These are phyloP conservation scores for Phytopythium cucurbitacearum DNA, from an alignment of 352 stramenopile genomes.

Conservation along the genomic window DNA sequence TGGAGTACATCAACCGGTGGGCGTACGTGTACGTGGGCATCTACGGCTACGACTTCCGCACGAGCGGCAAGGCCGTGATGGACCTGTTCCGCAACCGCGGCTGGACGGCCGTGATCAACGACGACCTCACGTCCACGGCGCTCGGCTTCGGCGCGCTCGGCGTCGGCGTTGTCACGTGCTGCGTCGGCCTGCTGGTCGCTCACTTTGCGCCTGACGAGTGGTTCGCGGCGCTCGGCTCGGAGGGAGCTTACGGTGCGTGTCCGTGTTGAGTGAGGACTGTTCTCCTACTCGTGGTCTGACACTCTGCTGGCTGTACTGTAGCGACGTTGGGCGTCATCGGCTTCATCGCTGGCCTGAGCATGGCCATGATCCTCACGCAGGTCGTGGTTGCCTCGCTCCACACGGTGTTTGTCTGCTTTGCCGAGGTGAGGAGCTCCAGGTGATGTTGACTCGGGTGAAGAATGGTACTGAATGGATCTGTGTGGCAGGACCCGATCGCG, in stretches of 20 bases:
- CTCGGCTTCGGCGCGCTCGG: conserved; percentile 80
- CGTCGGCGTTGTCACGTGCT: conserved; percentile 66
- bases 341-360: conserved; percentile 78
- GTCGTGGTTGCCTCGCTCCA: conserved; percentile 81
- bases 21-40: conserved; percentile 90
- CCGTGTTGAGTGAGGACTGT: not conserved
- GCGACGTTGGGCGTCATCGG: conserved; percentile 52
- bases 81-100: conserved; percentile 82
- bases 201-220: conserved; percentile 57
- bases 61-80: conserved; percentile 85
- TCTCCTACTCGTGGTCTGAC: not conserved
- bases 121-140: conserved; percentile 80
- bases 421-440: conserved; percentile 42
- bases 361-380: conserved; percentile 81
- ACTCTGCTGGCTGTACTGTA: conserved; percentile 2
- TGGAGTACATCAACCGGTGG: conserved; percentile 91
- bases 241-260: conserved; percentile 35
- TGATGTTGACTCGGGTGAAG: too few relatives aligned
- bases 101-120: conserved; percentile 89
- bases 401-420: conserved; percentile 87
- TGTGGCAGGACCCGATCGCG: conserved; percentile 60
- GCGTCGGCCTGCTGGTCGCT: conserved; percentile 61
- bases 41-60: conserved; percentile 85
- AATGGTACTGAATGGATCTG: conserved; percentile 2
- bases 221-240: conserved; percentile 50